Percentiles rank a stretch among this genome's conserved stretches.
phyloP scores from a whole-genome alignment of 23 red algal genomes.

The Agarophyton chilense region DNA sequence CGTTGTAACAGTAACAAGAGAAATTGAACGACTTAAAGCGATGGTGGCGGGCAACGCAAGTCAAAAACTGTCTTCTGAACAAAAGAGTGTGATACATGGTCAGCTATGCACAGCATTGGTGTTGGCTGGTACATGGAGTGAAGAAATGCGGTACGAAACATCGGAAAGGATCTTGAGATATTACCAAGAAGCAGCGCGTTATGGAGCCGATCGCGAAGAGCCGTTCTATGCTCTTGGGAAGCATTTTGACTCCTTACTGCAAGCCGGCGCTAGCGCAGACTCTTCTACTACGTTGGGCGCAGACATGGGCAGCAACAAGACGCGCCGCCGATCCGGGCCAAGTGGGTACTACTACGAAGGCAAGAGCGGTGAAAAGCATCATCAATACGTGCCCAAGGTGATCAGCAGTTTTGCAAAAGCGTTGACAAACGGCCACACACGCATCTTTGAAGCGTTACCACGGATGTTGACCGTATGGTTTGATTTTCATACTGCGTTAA shows the following conservation, averaged over 20 bases:
- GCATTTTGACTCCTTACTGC: conserved; percentile 77
- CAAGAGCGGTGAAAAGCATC: not conserved
- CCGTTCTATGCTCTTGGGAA: conserved; percentile 79
- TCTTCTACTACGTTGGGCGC: not conserved
- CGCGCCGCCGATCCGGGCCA: not conserved
- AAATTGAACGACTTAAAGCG: not conserved
- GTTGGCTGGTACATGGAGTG: conserved; percentile 20
- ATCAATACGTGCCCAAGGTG: conserved; percentile 5
- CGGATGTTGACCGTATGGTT: conserved; percentile 92
- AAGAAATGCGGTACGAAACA: conserved; percentile 45
- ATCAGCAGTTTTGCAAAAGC: conserved; percentile 70
- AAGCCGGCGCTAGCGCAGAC: conserved; percentile 39
- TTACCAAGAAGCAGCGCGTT: conserved; percentile 45
- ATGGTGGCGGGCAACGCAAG: not conserved
- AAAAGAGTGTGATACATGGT: not conserved
- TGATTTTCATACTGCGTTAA: conserved; percentile 55
- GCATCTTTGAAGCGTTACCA: conserved; percentile 88
- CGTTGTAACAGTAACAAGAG: not conserved
- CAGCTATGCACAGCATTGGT: conserved; percentile 28
- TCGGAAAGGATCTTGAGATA: conserved; percentile 63
- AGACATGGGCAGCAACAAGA: not conserved
- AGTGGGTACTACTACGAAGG: not conserved
- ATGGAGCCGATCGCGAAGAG: conserved; percentile 50
- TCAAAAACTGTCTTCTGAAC: not conserved
- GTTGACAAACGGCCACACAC: conserved; percentile 49